Evolutionary conservation across 164 flowering plant genomes (phyloP).

Genomic region (Chimonanthus praecox): DNA sequence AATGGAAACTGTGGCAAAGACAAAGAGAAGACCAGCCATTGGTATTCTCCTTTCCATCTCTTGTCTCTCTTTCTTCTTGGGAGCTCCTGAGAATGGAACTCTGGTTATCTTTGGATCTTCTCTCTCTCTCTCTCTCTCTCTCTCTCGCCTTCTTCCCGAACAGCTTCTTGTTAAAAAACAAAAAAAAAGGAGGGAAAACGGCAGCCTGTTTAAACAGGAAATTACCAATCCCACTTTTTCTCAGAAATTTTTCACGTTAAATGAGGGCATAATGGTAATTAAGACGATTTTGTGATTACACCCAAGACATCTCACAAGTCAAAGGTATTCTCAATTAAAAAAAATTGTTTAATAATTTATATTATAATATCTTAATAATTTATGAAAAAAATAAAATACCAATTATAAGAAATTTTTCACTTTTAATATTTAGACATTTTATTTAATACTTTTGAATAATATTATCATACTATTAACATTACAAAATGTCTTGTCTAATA

Average conservation of each 20-base stretch:
- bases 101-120: neutral
- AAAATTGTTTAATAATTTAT: too few species aligned
- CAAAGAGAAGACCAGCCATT: neutral
- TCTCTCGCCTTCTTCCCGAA: neutral
- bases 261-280: neutral
- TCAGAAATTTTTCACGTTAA: neutral
- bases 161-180: neutral
- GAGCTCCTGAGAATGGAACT: constrained; percentile 5
- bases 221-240: neutral
- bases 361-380: too few species aligned
- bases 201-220: neutral
- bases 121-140: neutral
- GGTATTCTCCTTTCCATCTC: neutral
- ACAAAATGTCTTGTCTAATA: too few species aligned
- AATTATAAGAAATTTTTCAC: too few species aligned
- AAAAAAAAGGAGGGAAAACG: neutral
- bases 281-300: too few species aligned
- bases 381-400: too few species aligned
- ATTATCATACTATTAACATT: too few species aligned
- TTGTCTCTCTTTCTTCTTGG: neutral
- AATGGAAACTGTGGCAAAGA: neutral
- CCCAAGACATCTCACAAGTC: too few species aligned
- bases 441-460: too few species aligned
- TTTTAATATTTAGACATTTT: too few species aligned
- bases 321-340: too few species aligned